A percentile compares a stretch with the other conserved stretches of the same genome.
Conservation (phyloP, 495 filamentous ascomycete genomes). For the Emericellopsis terricola region DNA sequence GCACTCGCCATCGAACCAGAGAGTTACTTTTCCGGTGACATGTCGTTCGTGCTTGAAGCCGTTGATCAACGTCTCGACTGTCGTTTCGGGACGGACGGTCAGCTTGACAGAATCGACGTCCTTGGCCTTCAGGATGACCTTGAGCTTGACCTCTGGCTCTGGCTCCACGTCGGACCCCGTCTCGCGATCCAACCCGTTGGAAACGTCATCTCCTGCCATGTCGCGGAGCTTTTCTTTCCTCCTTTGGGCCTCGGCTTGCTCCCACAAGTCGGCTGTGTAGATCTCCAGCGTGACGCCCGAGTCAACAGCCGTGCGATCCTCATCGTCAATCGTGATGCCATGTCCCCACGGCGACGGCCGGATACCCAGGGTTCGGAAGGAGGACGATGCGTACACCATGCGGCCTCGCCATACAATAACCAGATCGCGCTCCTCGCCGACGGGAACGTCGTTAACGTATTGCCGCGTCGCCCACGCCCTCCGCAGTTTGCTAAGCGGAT, state of each 20-base stretch:
- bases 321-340: too few relatives aligned
- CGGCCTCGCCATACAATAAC: constrained; percentile 2
- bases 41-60: not conserved
- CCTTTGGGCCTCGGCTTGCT: too few relatives aligned
- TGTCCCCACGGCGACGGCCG: too few relatives aligned
- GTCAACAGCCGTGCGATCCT: too few relatives aligned
- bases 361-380: constrained; percentile 1
- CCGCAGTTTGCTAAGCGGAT: constrained; percentile 1
- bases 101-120: constrained; percentile 1
- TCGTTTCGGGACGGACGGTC: constrained; percentile 1
- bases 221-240: too few relatives aligned
- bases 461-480: not conserved
- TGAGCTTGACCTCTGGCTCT: not conserved
- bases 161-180: too few relatives aligned
- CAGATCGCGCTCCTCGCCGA: not conserved
- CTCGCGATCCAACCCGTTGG: too few relatives aligned
- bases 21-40: not conserved
- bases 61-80: constrained; percentile 3
- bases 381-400: constrained; percentile 1
- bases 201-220: too few relatives aligned
- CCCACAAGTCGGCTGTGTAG: constrained; percentile 1
- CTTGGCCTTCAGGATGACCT: constrained; percentile 1
- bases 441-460: not conserved
- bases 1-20: constrained; percentile 3
- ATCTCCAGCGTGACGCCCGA: too few relatives aligned